Conservation (phyloP, 345 rosid genomes). For the Pseudoturritis turrita region DNA sequence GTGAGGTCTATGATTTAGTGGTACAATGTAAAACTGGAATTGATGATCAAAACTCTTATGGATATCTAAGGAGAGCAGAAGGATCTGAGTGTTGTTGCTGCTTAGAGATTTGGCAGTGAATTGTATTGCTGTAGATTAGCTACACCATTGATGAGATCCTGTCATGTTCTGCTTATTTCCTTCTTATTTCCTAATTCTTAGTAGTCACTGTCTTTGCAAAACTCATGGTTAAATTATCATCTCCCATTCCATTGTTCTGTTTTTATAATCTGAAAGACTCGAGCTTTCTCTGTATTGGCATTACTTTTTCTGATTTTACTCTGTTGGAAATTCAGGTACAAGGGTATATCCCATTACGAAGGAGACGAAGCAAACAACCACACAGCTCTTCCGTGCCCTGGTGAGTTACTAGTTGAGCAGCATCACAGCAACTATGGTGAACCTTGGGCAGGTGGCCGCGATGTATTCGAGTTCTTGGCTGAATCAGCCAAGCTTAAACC, state of each 20-base stretch:
- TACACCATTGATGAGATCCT: neutral
- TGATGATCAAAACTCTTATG: neutral
- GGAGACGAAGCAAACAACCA: slow-evolving; percentile 60
- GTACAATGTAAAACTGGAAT: neutral
- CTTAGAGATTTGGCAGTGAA: neutral
- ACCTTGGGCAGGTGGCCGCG: slow-evolving; percentile 98
- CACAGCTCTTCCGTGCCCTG: slow-evolving; percentile 88
- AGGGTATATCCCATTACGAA: slow-evolving; percentile 94
- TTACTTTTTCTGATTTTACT: slow-evolving; percentile 3
- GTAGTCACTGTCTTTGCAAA: neutral
- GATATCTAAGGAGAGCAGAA: neutral
- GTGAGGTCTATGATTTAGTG: neutral
- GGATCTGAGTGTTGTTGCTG: neutral
- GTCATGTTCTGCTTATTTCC: neutral
- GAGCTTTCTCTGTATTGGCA: neutral
- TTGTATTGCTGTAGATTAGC: neutral
- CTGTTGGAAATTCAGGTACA: slow-evolving; percentile 46
- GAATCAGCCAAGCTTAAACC: slow-evolving; percentile 55
- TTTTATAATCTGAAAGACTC: neutral
- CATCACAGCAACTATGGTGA: slow-evolving; percentile 98
- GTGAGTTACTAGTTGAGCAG: slow-evolving; percentile 95
- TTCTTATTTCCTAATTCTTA: neutral
- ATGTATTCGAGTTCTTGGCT: slow-evolving; percentile 91
- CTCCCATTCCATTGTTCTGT: neutral
- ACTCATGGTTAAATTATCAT: neutral